phyloP scores from a whole-genome alignment of 441 rosid species.

The Erysimum pusillum region DNA sequence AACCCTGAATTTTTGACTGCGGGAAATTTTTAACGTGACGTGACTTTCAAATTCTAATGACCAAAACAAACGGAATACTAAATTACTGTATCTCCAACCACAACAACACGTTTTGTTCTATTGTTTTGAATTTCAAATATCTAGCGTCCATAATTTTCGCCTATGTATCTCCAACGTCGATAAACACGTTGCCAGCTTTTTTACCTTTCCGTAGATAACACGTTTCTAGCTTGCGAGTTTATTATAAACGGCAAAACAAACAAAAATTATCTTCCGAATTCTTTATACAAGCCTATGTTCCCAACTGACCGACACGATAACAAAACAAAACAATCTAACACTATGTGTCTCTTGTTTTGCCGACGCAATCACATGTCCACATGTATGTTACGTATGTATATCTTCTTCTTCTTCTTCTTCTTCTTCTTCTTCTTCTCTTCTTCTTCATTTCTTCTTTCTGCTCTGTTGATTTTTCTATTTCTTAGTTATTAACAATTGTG shows the following conservation, averaged over 20 bases:
- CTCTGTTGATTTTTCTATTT: too few relatives aligned
- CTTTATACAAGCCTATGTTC: too few relatives aligned
- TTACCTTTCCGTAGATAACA: background rate
- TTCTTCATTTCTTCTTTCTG: too few relatives aligned
- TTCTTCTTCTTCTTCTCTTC: too few relatives aligned
- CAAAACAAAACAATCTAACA: too few relatives aligned
- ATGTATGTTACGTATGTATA: too few relatives aligned
- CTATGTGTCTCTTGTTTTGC: too few relatives aligned
- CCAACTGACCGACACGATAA: too few relatives aligned
- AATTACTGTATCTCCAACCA: background rate
- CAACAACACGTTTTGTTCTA: slow-evolving; percentile 16
- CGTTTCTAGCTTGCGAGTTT: background rate
- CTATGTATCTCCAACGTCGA: background rate
- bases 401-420: too few relatives aligned
- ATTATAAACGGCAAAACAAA: too few relatives aligned
- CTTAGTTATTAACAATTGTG: too few relatives aligned
- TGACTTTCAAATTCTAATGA: background rate
- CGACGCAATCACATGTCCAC: too few relatives aligned
- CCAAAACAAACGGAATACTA: background rate
- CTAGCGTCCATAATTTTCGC: background rate
- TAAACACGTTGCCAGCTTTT: slow-evolving; percentile 7
- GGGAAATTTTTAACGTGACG: background rate
- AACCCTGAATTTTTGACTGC: background rate
- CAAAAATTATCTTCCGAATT: background rate
- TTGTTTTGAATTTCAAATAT: background rate